Base-by-base conservation (phyloP, 148 eudicot genomes). In the Rhododendron ferrugineum region DNA sequence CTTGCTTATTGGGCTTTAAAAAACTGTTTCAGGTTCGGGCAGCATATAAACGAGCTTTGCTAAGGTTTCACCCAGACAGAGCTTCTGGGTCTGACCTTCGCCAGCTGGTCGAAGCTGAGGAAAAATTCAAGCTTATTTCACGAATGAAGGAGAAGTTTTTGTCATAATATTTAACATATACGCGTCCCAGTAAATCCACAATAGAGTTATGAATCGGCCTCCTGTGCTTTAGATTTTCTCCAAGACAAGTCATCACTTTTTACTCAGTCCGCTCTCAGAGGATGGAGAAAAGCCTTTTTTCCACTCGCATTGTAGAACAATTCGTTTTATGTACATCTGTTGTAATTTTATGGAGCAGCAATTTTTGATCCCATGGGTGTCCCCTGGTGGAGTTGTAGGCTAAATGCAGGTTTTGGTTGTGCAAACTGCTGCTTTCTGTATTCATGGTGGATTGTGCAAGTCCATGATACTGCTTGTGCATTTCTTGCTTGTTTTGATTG, bases 61-160 rank as follows among this genome's bases (percentile, higher is more conserved):
- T 97, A 47, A 91, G 88, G 62, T 97, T 94, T 86, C 98, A 97
- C 84, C 99, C 99, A 2, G 99, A 97, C 79, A 92, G 99, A 85
- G 88, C 93, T 84, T 86, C 91, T 70, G 83, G 88, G 87, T 89
- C 93, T 46, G 96, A 94, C 83, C 82, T 95, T 86, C 93, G 94
- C 7, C 92, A 90, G 87, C 96, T 93, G 85, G 98, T 97, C 72
- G 99, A 97, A 90, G 94, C 99, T 0, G 99, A 97, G 90, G 99
- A 97, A 88, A 97, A 91, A 78, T 97, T 97, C 88, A 97, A 97
- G 91, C 95, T 97, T 84, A 93, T 97, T 40, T 90, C 91, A 54
- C 93, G 93, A 84, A 92, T 97, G 94, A 97, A 94, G 92, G 98
- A 95, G 82, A 97, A 92, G 84, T 87, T 93, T 82, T 83, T 82